Evolutionary conservation across 768 basidiomycete genomes (phyloP).

Genomic region (Lactifluus volemus): DNA sequence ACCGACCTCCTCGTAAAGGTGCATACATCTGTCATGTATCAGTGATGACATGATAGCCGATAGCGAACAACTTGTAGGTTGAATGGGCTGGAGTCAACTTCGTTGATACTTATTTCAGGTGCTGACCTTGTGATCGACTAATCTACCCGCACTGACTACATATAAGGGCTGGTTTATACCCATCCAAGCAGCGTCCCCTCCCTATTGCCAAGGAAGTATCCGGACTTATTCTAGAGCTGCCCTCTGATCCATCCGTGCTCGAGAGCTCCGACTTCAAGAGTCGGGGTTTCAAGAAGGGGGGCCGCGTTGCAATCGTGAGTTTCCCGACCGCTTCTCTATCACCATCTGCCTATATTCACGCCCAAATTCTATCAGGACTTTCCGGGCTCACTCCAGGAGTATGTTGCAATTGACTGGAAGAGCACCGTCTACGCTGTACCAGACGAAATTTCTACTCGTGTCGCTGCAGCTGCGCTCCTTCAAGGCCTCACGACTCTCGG

Average conservation of each 20-base stretch:
- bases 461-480: slow-evolving; percentile 58
- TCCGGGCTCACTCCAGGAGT: slow-evolving; percentile 57
- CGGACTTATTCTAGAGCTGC: slow-evolving; percentile 68
- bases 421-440: slow-evolving; percentile 54
- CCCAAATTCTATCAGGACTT: slow-evolving; percentile 30
- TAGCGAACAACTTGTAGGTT: slow-evolving; percentile 32
- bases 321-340: background rate
- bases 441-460: slow-evolving; percentile 42
- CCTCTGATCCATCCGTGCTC: slow-evolving; percentile 53
- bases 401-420: slow-evolving; percentile 57
- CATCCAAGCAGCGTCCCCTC: slow-evolving; percentile 47
- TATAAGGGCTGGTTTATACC: slow-evolving; percentile 51
- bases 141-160: background rate
- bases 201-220: slow-evolving; percentile 71
- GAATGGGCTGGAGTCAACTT: slow-evolving; percentile 82
- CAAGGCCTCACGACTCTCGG: slow-evolving; percentile 75
- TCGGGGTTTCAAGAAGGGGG: slow-evolving; percentile 58
- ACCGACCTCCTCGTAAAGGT: slow-evolving; percentile 51
- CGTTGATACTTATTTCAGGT: slow-evolving; percentile 78
- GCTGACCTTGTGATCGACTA: slow-evolving; percentile 23
- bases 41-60: background rate
- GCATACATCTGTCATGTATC: background rate
- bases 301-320: slow-evolving; percentile 60
- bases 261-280: slow-evolving; percentile 54
- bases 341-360: background rate